phyloP scores from a whole-genome alignment of 139 green algal species.

The Closterium sp. region DNA sequence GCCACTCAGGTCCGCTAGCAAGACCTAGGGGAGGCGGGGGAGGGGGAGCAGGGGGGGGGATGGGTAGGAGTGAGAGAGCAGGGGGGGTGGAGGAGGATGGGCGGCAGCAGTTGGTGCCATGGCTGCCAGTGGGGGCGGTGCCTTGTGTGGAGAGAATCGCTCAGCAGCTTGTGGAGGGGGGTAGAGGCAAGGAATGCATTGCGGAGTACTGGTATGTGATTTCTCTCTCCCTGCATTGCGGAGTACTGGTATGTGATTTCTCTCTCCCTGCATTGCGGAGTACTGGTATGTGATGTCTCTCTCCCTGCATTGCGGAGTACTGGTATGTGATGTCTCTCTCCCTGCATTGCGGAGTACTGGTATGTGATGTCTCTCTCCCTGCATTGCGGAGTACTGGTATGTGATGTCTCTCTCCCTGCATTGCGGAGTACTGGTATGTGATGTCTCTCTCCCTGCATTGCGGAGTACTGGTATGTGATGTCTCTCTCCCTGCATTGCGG shows the following conservation, averaged over 20 bases:
- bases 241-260: neutral
- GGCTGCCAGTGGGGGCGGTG: neutral
- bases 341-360: no score
- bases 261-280: neutral
- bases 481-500: no score
- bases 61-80: neutral
- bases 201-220: neutral
- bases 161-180: neutral
- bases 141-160: neutral
- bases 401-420: no score
- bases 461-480: no score
- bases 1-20: neutral
- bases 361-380: no score
- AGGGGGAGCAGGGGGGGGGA: neutral
- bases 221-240: neutral
- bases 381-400: no score
- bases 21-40: neutral
- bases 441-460: no score
- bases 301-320: neutral
- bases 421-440: no score
- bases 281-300: neutral
- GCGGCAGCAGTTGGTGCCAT: neutral
- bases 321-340: neutral
- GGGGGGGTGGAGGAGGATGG: neutral
- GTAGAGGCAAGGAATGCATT: neutral